Evolutionary conservation across 1,284 basidiomycete species (phyloP).

Genomic region (Quambalaria eucalypti): DNA sequence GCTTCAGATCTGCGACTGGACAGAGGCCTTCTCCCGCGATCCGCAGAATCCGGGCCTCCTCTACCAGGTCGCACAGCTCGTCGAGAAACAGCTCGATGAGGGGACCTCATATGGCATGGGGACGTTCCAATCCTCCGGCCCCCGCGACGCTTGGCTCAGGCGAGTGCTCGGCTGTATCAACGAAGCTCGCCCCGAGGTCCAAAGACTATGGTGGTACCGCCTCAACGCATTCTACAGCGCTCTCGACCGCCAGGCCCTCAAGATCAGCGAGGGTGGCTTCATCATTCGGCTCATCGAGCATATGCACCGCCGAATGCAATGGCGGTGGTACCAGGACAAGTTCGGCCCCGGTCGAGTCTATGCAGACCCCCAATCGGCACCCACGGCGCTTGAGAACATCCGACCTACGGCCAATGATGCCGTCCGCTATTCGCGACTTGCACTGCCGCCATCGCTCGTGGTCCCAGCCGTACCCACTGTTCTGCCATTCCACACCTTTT

Average conservation of each 20-base stretch:
- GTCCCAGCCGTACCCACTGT: slow-evolving; percentile 53
- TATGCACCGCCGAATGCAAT: slow-evolving; percentile 53
- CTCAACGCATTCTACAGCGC: slow-evolving; percentile 49
- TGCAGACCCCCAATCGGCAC: neutral
- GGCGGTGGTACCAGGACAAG: slow-evolving; percentile 52
- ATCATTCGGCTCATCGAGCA: slow-evolving; percentile 56
- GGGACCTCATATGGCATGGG: slow-evolving; percentile 50
- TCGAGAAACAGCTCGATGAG: slow-evolving; percentile 52
- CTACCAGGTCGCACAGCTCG: slow-evolving; percentile 29
- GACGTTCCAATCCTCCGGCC: slow-evolving; percentile 53
- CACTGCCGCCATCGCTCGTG: slow-evolving; percentile 48
- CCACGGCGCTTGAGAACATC: neutral
- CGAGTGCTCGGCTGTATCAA: neutral
- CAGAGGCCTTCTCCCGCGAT: slow-evolving; percentile 20
- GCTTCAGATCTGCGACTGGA: slow-evolving; percentile 57
- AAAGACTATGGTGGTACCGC: neutral
- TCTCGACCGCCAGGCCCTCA: slow-evolving; percentile 31
- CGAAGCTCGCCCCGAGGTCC: neutral
- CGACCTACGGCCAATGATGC: neutral
- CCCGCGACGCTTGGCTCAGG: slow-evolving; percentile 42
- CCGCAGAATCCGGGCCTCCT: neutral
- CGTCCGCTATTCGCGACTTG: slow-evolving; percentile 41
- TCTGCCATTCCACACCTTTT: slow-evolving; percentile 59
- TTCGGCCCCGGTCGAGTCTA: neutral
- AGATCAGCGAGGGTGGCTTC: slow-evolving; percentile 54